A percentile compares a stretch with the other conserved stretches of the same genome.
These are phyloP conservation scores for Boeremia exigua DNA, from an alignment of 2,329 filamentous ascomycete genomes.

Conservation along the genomic window DNA sequence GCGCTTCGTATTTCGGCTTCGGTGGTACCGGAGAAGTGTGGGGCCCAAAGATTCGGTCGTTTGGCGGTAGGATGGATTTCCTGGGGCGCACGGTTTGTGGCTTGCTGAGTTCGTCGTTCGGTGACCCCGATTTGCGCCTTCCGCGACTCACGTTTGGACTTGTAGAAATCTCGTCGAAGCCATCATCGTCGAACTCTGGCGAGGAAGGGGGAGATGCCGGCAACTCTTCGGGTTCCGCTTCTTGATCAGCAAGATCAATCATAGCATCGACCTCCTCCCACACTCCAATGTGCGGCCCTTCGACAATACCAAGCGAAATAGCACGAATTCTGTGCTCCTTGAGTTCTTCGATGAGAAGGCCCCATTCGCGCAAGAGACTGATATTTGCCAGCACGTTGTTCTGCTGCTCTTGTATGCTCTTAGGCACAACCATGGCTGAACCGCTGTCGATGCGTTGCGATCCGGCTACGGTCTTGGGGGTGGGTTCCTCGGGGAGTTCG, in stretches of 20 bases:
- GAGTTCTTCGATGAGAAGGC: slow-evolving; percentile 79
- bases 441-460: slow-evolving; percentile 54
- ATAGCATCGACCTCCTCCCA: slow-evolving; percentile 88
- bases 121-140: slow-evolving; percentile 38
- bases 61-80: slow-evolving; percentile 46
- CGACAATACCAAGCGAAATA: slow-evolving; percentile 68
- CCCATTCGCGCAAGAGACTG: slow-evolving; percentile 81
- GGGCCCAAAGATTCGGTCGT: slow-evolving; percentile 45
- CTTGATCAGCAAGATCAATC: slow-evolving; percentile 78
- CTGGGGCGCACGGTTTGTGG: slow-evolving; percentile 31
- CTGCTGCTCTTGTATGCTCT: slow-evolving; percentile 80
- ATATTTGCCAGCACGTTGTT: slow-evolving; percentile 83
- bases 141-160: slow-evolving; percentile 40
- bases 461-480: slow-evolving; percentile 38
- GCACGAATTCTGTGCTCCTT: slow-evolving; percentile 78
- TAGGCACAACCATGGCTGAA: slow-evolving; percentile 72
- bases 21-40: slow-evolving; percentile 40
- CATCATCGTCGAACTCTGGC: slow-evolving; percentile 64
- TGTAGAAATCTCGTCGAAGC: slow-evolving; percentile 61
- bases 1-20: slow-evolving; percentile 34
- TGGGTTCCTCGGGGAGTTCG: slow-evolving; percentile 54
- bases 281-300: slow-evolving; percentile 64
- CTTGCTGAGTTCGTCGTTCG: slow-evolving; percentile 36
- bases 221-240: slow-evolving; percentile 65
- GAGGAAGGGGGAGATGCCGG: slow-evolving; percentile 61